A percentile compares a stretch with the other conserved stretches of the same genome.
Evolutionary conservation across 352 stramenopile genomes (phyloP).

Genomic region (Plasmopara muralis): DNA sequence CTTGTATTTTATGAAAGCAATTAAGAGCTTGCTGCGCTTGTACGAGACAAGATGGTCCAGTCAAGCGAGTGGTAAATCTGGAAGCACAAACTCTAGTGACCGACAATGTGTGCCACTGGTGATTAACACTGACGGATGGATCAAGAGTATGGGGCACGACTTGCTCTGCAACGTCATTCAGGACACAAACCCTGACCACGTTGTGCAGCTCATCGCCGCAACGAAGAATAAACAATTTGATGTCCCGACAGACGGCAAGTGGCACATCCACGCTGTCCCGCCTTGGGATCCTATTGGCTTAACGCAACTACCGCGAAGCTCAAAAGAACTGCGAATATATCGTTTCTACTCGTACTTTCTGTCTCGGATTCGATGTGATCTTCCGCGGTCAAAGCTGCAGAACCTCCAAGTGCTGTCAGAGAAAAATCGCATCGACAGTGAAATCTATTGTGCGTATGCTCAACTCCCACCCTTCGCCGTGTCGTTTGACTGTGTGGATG

Average conservation of each 20-base stretch:
- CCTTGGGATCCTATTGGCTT: conserved; percentile 62
- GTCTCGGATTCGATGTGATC: conserved; percentile 21
- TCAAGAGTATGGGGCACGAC: conserved; percentile 95
- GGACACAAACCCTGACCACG: conserved; percentile 76
- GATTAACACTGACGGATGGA: conserved; percentile 96
- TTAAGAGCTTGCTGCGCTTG: conserved; percentile 61
- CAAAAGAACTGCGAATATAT: conserved; percentile 78
- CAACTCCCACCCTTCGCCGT: conserved; percentile 41
- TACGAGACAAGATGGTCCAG: conserved; percentile 51
- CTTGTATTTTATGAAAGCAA: conserved; percentile 64
- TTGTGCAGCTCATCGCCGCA: conserved; percentile 91
- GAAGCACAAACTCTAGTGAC: neutral
- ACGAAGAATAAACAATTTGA: conserved; percentile 86
- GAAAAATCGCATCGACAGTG: conserved; percentile 52
- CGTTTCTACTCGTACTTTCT: conserved; percentile 82
- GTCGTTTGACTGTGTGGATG: conserved; percentile 50
- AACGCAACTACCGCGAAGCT: conserved; percentile 61
- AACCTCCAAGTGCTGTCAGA: conserved; percentile 66
- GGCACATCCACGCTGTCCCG: conserved; percentile 48
- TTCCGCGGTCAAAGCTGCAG: conserved; percentile 41
- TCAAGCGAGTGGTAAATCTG: too few species aligned
- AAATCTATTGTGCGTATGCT: conserved; percentile 49
- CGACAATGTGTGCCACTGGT: conserved; percentile 75
- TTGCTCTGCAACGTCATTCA: conserved; percentile 90
- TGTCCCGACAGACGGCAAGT: conserved; percentile 44